Evolutionary conservation across 345 rosid genomes (phyloP).

Genomic region (Lagerstroemia speciosa): DNA sequence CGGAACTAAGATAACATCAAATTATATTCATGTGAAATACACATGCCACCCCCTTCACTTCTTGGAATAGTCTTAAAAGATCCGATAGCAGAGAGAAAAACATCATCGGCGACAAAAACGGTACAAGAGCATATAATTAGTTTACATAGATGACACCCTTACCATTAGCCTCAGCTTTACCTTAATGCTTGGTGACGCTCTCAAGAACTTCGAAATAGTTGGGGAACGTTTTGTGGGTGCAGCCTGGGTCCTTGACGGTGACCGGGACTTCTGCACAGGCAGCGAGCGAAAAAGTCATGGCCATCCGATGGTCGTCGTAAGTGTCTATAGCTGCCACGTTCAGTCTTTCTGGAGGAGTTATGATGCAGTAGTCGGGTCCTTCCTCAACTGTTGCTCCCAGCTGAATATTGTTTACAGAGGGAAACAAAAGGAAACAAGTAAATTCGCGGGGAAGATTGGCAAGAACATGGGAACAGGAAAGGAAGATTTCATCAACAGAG

Average conservation of each 20-base stretch:
- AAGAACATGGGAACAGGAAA: too few relatives aligned
- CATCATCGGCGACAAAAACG: too few relatives aligned
- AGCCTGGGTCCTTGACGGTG: slow-evolving; percentile 84
- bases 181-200: slow-evolving; percentile 52
- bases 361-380: slow-evolving; percentile 90
- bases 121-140: background rate
- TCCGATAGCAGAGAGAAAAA: too few relatives aligned
- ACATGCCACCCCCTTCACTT: too few relatives aligned
- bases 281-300: slow-evolving; percentile 96
- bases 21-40: too few relatives aligned
- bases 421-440: background rate
- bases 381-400: slow-evolving; percentile 94
- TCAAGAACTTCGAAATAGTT: slow-evolving; percentile 88
- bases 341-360: slow-evolving; percentile 84
- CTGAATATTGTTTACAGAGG: slow-evolving; percentile 18
- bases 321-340: slow-evolving; percentile 73
- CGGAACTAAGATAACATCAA: too few relatives aligned
- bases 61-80: too few relatives aligned
- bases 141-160: background rate
- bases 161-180: background rate
- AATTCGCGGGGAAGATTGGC: too few relatives aligned
- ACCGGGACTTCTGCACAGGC: slow-evolving; percentile 94
- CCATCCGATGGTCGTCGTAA: slow-evolving; percentile 96
- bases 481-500: too few relatives aligned
- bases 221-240: slow-evolving; percentile 91